These are phyloP conservation scores for Mycena sp. DNA, from an alignment of 1,284 basidiomycete species.

Conservation along the genomic window DNA sequence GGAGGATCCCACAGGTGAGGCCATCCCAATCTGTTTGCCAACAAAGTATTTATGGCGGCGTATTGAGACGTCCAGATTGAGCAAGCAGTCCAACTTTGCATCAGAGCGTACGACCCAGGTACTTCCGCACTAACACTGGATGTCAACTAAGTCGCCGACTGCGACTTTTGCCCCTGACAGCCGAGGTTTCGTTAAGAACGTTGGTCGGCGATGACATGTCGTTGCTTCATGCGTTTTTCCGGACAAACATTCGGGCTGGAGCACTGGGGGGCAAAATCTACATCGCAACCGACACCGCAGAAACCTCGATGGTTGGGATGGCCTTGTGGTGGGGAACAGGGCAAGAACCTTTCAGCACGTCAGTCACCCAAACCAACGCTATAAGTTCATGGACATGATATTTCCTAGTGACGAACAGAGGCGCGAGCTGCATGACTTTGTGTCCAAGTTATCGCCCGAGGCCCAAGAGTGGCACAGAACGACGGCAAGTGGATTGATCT, in stretches of 20 bases:
- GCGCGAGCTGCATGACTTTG: slow-evolving; percentile 12
- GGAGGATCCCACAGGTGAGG: too few relatives aligned
- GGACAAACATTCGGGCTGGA: neutral
- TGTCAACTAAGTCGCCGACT: too few relatives aligned
- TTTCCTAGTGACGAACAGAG: slow-evolving; percentile 19
- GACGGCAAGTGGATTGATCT: slow-evolving; percentile 11
- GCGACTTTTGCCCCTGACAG: neutral
- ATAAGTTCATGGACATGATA: neutral
- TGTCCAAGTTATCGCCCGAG: slow-evolving; percentile 21
- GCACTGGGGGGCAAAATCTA: slow-evolving; percentile 13
- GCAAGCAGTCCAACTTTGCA: too few relatives aligned
- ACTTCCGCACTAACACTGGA: too few relatives aligned
- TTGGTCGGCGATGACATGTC: neutral
- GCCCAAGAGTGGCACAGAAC: slow-evolving; percentile 26
- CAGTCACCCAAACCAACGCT: neutral
- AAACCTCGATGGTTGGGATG: slow-evolving; percentile 12
- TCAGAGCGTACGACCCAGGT: too few relatives aligned
- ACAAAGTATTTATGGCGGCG: too few relatives aligned
- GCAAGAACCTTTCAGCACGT: slow-evolving; percentile 28
- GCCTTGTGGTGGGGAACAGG: slow-evolving; percentile 30
- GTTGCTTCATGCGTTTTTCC: neutral
- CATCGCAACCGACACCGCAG: slow-evolving; percentile 19
- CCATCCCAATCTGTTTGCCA: too few relatives aligned
- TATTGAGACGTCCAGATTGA: too few relatives aligned
- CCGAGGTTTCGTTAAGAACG: neutral